phyloP scores from a whole-genome alignment of 768 basidiomycete species.

The Candolleomyces efflorescens region DNA sequence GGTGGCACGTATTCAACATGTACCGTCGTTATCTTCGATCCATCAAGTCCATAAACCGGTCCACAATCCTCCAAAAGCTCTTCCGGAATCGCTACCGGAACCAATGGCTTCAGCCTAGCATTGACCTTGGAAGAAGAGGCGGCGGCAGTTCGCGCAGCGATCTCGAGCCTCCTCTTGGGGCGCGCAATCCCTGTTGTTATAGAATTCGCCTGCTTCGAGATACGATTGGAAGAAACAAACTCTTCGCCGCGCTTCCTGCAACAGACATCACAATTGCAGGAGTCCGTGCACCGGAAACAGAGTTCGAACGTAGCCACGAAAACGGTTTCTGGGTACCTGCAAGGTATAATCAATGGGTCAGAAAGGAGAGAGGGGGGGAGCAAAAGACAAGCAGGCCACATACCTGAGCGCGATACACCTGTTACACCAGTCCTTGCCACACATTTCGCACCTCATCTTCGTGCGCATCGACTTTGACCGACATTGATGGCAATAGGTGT shows the following conservation, averaged over 20 bases:
- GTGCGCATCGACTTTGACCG: not conserved
- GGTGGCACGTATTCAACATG: not conserved
- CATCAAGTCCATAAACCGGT: conserved; percentile 6
- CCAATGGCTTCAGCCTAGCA: not conserved
- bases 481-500: conserved; percentile 4
- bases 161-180: not conserved
- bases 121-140: not conserved
- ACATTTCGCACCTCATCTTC: conserved; percentile 2
- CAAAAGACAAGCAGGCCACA: not conserved
- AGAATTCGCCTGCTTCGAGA: not conserved
- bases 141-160: not conserved
- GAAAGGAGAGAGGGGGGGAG: too few relatives aligned
- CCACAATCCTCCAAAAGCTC: not conserved
- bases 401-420: conserved; percentile 1
- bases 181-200: not conserved
- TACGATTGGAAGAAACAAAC: not conserved
- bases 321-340: conserved; percentile 1
- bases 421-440: not conserved
- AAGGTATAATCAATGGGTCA: too few relatives aligned
- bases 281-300: not conserved
- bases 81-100: not conserved
- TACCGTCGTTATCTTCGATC: not conserved
- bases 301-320: not conserved
- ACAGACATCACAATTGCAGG: conserved; percentile 6
- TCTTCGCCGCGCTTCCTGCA: conserved; percentile 5